phyloP scores from a whole-genome alignment of 768 basidiomycete species.

The Amanita polypyramis region DNA sequence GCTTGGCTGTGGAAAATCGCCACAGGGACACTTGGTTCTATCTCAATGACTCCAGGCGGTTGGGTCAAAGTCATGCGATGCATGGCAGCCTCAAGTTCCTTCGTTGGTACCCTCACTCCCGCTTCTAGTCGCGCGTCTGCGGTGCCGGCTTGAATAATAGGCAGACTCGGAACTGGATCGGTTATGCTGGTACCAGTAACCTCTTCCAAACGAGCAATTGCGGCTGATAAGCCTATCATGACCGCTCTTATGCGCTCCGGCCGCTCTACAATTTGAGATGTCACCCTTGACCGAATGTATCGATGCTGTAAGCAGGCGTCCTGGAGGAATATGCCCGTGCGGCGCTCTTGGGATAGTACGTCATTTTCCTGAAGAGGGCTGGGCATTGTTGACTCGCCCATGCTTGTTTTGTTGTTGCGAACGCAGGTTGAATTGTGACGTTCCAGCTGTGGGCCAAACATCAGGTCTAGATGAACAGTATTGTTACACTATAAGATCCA shows the following conservation, averaged over 20 bases:
- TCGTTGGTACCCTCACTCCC: conserved; percentile 30
- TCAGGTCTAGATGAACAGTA: too few relatives aligned
- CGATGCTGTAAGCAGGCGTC: conserved; percentile 63
- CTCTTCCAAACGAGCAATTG: background rate
- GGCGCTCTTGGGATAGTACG: background rate
- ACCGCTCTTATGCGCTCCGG: conserved; percentile 86
- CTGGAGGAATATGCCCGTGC: conserved; percentile 39
- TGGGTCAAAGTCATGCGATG: conserved; percentile 28
- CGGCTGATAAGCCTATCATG: conserved; percentile 42
- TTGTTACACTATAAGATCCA: too few relatives aligned
- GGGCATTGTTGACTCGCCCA: too few relatives aligned
- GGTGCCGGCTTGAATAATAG: background rate
- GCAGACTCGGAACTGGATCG: background rate
- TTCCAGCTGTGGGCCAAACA: too few relatives aligned
- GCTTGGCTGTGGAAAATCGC: conserved; percentile 43
- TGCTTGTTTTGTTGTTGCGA: too few relatives aligned
- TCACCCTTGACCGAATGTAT: conserved; percentile 70
- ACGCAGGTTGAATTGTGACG: too few relatives aligned
- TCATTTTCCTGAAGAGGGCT: background rate
- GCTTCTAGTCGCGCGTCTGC: background rate
- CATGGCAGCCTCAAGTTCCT: conserved; percentile 38
- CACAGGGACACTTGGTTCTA: conserved; percentile 19
- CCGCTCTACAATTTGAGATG: conserved; percentile 75
- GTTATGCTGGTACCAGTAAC: background rate
- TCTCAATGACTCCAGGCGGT: background rate